Evolutionary conservation across 192 early-diverging fungal species (phyloP).

Genomic region (Gonapodya prolifera): DNA sequence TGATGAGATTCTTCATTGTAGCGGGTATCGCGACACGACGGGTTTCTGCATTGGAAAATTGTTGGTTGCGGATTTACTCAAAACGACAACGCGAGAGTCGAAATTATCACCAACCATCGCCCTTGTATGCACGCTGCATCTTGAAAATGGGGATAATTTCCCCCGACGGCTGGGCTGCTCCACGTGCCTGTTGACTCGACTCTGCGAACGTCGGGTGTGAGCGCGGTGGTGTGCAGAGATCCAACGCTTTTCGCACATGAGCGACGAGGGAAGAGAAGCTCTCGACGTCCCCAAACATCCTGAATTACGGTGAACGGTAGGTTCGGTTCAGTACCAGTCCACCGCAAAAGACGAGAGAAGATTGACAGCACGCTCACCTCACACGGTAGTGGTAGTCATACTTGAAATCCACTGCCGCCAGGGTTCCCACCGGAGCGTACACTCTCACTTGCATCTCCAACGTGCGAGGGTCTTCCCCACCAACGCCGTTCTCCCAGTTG

Average conservation of each 20-base stretch:
- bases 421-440: background rate
- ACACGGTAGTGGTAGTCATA: background rate
- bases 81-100: too few relatives aligned
- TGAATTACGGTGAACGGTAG: background rate
- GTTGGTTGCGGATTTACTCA: too few relatives aligned
- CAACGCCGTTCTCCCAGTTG: background rate
- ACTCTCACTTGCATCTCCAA: background rate
- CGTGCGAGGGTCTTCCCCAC: background rate
- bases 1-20: background rate
- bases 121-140: background rate
- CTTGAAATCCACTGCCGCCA: background rate
- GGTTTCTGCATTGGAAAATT: background rate
- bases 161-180: too few relatives aligned
- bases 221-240: background rate
- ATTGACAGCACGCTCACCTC: background rate
- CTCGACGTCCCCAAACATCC: background rate
- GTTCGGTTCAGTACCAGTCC: background rate
- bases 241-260: background rate
- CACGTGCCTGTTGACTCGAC: too few relatives aligned
- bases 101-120: too few relatives aligned
- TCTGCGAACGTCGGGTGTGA: background rate
- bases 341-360: background rate
- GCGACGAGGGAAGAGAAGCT: background rate
- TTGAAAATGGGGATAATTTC: background rate
- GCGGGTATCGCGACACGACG: background rate